A percentile compares a stretch with the other conserved stretches of the same genome.
These are phyloP conservation scores for Emmonsiellopsis sp. DNA, from an alignment of 2,329 filamentous ascomycete genomes.

Conservation along the genomic window DNA sequence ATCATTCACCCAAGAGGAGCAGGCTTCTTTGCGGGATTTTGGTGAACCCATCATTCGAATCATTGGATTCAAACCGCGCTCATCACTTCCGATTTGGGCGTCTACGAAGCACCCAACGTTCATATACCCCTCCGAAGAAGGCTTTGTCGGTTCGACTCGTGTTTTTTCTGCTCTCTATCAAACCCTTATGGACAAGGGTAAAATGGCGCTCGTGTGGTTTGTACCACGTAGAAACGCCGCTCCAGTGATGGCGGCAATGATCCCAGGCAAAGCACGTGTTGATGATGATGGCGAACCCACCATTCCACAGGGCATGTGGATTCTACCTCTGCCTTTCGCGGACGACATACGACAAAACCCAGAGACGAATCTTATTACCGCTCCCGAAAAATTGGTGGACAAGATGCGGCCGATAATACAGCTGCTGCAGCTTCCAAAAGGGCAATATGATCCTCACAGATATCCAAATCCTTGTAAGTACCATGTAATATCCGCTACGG, in stretches of 20 bases:
- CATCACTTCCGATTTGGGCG: slow-evolving; percentile 69
- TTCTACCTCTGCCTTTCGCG: slow-evolving; percentile 77
- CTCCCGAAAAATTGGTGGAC: slow-evolving; percentile 65
- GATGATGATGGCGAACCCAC: slow-evolving; percentile 60
- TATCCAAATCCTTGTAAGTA: slow-evolving; percentile 69
- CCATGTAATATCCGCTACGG: not conserved
- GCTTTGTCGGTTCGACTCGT: slow-evolving; percentile 80
- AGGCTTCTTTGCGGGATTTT: slow-evolving; percentile 67
- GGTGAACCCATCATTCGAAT: slow-evolving; percentile 76
- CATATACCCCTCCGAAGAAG: slow-evolving; percentile 87
- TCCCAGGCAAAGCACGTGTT: slow-evolving; percentile 61
- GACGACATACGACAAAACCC: slow-evolving; percentile 78
- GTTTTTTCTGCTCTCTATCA: slow-evolving; percentile 88
- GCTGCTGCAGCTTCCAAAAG: slow-evolving; percentile 81
- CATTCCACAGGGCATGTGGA: slow-evolving; percentile 77
- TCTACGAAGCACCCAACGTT: slow-evolving; percentile 80
- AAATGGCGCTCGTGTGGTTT: slow-evolving; percentile 83
- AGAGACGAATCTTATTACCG: slow-evolving; percentile 47
- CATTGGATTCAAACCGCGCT: slow-evolving; percentile 83
- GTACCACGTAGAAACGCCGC: slow-evolving; percentile 71
- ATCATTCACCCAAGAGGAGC: slow-evolving; percentile 75
- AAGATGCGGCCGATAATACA: slow-evolving; percentile 75
- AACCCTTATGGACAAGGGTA: slow-evolving; percentile 70
- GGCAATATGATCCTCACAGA: slow-evolving; percentile 69
- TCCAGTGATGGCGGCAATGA: slow-evolving; percentile 69